Evolutionary conservation across 2,329 filamentous ascomycete species (phyloP).

Genomic region (Exophiala mesophila): DNA sequence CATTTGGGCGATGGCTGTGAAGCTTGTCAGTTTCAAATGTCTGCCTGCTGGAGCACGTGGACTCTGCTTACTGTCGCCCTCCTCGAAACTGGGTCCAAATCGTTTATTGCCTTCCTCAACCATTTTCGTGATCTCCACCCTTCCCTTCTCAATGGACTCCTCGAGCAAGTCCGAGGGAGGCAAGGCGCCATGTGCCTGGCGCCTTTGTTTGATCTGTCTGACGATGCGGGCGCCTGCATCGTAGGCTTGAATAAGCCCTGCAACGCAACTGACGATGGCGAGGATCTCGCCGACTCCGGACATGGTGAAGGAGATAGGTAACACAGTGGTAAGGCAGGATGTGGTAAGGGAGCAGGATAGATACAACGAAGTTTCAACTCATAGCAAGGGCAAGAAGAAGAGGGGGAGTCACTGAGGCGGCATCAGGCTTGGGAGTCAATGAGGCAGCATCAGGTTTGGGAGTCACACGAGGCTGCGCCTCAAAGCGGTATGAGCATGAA

Average conservation of each 20-base stretch:
- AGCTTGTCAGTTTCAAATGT: constrained; percentile 1
- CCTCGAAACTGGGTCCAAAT: constrained; percentile 13
- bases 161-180: constrained; percentile 14
- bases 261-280: constrained; percentile 15
- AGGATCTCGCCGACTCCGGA: constrained; percentile 16
- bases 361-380: no score
- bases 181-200: constrained; percentile 13
- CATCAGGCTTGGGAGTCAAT: no score
- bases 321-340: no score
- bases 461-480: constrained; percentile 14
- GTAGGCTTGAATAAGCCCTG: constrained; percentile 15
- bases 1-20: constrained; percentile 9
- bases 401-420: no score
- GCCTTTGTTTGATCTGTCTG: constrained; percentile 14
- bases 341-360: no score
- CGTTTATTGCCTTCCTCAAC: constrained; percentile 9
- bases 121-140: constrained; percentile 9
- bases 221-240: constrained; percentile 13
- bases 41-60: no score
- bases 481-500: constrained; percentile 3
- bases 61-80: constrained; percentile 12
- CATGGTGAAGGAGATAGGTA: constrained; percentile 8
- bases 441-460: no score
- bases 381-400: no score
- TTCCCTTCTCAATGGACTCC: constrained; percentile 14